Percentiles rank a stretch among this genome's conserved stretches.
Conservation (phyloP, 2,329 filamentous ascomycete genomes). For the Chaetomium sp. region DNA sequence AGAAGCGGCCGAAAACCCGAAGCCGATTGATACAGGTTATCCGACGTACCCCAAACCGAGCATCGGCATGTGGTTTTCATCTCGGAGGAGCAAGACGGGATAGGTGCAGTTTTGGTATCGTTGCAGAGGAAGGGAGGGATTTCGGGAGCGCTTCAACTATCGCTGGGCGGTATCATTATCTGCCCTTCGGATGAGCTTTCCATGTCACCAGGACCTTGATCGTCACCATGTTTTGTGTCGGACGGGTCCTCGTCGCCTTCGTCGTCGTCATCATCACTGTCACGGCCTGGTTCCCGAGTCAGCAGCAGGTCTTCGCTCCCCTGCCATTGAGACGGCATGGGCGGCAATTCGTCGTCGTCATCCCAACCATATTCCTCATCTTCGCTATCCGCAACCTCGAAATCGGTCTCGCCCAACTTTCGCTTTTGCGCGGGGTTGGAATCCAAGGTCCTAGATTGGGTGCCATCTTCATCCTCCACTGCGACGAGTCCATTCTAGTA, state of each 20-base stretch:
- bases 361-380: constrained; percentile 72
- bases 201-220: not conserved
- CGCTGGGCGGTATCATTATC: too few species aligned
- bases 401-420: constrained; percentile 54
- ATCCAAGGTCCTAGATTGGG: constrained; percentile 29
- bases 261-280: constrained; percentile 35
- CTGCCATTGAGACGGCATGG: constrained; percentile 60
- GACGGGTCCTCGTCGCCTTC: not conserved
- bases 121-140: too few species aligned
- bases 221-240: constrained; percentile 29
- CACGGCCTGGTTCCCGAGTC: constrained; percentile 29
- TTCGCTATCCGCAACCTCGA: constrained; percentile 54
- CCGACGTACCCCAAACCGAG: not conserved
- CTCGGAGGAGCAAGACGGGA: too few species aligned
- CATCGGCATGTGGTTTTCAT: not conserved
- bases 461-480: constrained; percentile 36
- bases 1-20: not conserved
- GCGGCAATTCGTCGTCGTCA: constrained; percentile 56
- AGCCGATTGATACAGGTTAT: not conserved
- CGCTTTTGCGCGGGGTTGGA: constrained; percentile 49
- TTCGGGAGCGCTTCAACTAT: too few species aligned
- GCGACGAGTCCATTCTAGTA: constrained; percentile 38
- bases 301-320: constrained; percentile 59
- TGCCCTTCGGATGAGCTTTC: too few species aligned
- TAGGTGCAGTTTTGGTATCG: too few species aligned